A percentile compares a stretch with the other conserved stretches of the same genome.
These are phyloP conservation scores for Teratosphaeriaceae sp. DNA, from an alignment of 2,329 filamentous ascomycete species.

Conservation along the genomic window DNA sequence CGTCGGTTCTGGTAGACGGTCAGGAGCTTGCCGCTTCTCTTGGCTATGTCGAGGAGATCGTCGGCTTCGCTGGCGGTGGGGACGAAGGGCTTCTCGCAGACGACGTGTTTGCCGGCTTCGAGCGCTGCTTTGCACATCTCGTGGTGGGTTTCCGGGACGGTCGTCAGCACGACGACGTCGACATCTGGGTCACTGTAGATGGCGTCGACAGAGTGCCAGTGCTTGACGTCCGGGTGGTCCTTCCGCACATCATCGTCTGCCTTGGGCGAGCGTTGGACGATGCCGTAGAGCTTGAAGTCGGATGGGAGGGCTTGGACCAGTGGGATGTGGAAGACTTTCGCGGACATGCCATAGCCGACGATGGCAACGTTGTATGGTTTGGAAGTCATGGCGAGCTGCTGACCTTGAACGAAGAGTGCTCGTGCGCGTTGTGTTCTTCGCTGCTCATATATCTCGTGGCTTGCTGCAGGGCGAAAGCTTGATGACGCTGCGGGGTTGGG, in stretches of 20 bases:
- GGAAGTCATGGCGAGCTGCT: neutral
- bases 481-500: constrained; percentile 2
- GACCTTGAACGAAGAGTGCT: neutral
- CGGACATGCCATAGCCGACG: constrained; percentile 56
- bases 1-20: constrained; percentile 56
- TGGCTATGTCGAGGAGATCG: constrained; percentile 44
- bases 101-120: constrained; percentile 66
- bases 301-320: constrained; percentile 58
- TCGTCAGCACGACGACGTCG: constrained; percentile 65
- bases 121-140: constrained; percentile 58
- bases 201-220: constrained; percentile 56
- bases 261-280: constrained; percentile 67
- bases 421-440: too few relatives aligned
- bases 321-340: constrained; percentile 80
- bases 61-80: constrained; percentile 63
- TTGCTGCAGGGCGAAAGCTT: neutral
- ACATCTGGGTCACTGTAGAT: constrained; percentile 60
- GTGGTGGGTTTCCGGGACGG: constrained; percentile 66
- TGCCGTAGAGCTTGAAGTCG: constrained; percentile 61
- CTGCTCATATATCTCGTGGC: neutral
- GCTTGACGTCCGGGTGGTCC: constrained; percentile 59
- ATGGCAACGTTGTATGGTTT: constrained; percentile 49
- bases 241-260: constrained; percentile 58
- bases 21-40: constrained; percentile 33
- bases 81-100: constrained; percentile 80